Base-by-base conservation (phyloP, 345 rosid species). In the Eucalyptus erythrocorys region DNA sequence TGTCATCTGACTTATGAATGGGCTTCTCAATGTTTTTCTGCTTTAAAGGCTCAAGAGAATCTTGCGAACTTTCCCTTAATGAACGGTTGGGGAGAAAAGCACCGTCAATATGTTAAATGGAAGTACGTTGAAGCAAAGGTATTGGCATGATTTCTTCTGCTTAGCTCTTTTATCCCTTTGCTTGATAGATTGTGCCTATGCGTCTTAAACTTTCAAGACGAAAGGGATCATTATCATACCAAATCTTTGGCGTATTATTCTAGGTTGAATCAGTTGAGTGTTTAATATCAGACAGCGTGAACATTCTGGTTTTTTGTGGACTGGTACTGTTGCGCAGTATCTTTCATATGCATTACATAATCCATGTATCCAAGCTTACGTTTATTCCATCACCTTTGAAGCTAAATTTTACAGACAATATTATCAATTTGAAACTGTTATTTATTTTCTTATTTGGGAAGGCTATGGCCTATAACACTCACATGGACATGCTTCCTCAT, bases 31-130 rank as follows among this genome's bases (percentile, higher is more conserved):
- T 37, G 47, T 43, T 37, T 76, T 37, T 37, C 22, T 76, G 82
- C 82, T 76, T 91, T 88, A 91, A 94, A 98, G 99, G 99, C 99
- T 90, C 98, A 96, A 90, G 99, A 98, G 92, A 95, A 95, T 91
- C 88, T 96, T 13, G 93, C 94, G 96, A 97, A 94, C 93, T 96
- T 96, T 92, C 97, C 95, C 27, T 90, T 98, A 89, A 89, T 96
- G 89, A 97, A 94, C 92, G 98, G 97, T n/a, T 98, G 99, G 99
- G 99, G 99, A 66, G 97, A 94, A 90, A 98, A 98, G 91, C 99
- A 98, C 92, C 92, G 87, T 34, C 95, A 93, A 87, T 98, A 93
- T 86, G 93, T 98, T n/a, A 95, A 96, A 90, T 98, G 99, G 99
- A 97, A 97, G 92, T 93, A 94, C 88, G 92, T 91, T 89, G 99